phyloP scores from a whole-genome alignment of 805 yeast genomes.

The Barnettozyma vustinii region DNA sequence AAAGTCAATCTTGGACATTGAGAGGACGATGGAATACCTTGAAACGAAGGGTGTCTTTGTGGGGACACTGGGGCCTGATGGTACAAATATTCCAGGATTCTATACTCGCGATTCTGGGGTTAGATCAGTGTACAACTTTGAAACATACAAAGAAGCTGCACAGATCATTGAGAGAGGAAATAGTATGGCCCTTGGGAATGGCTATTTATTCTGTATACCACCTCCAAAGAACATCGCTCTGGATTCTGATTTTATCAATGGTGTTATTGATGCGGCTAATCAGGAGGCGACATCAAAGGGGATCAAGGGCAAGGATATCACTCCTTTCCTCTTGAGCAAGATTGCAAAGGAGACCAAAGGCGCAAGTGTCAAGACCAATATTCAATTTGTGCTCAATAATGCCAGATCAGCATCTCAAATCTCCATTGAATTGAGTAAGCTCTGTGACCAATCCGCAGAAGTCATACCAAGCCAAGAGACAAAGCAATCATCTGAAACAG shows the following conservation, averaged over 20 bases:
- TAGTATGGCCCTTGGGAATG: conserved; percentile 51
- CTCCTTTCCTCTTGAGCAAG: conserved; percentile 68
- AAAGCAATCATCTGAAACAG: neutral
- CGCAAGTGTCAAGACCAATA: conserved; percentile 60
- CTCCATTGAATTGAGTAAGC: conserved; percentile 37
- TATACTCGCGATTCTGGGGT: conserved; percentile 74
- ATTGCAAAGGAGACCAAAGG: conserved; percentile 70
- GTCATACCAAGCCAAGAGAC: neutral
- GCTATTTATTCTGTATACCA: conserved; percentile 76
- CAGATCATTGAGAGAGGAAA: conserved; percentile 44
- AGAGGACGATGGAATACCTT: conserved; percentile 74
- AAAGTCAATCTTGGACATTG: conserved; percentile 76
- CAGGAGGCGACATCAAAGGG: conserved; percentile 46
- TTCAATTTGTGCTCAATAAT: conserved; percentile 72
- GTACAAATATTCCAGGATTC: conserved; percentile 70
- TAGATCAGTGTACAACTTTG: conserved; percentile 59
- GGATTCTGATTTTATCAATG: conserved; percentile 43
- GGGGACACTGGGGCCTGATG: conserved; percentile 52
- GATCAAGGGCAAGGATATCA: conserved; percentile 65
- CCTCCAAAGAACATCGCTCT: conserved; percentile 66
- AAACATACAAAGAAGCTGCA: conserved; percentile 56
- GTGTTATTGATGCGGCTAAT: conserved; percentile 54
- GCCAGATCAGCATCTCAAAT: conserved; percentile 64
- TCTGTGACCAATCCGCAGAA: neutral
- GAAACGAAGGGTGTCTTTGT: conserved; percentile 92